Evolutionary conservation across 139 green algal species (phyloP).

Genomic region (Chlorella sp.): DNA sequence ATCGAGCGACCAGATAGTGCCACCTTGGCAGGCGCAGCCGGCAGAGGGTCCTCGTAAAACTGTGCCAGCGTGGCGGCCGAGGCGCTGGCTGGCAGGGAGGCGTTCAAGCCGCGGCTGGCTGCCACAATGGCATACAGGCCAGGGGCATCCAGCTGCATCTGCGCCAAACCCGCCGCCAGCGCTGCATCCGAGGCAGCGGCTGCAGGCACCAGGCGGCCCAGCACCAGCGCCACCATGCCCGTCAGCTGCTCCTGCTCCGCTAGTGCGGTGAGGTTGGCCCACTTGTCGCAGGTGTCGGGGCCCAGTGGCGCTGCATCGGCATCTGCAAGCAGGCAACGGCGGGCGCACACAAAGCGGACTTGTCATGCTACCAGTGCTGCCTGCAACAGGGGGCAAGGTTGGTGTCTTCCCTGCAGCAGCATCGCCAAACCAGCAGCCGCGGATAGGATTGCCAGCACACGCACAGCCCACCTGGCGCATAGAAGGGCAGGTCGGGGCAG

Average conservation of each 20-base stretch:
- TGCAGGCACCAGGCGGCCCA: not conserved
- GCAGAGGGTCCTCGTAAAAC: constrained; percentile 26
- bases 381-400: no score
- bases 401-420: not conserved
- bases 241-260: not conserved
- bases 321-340: not conserved
- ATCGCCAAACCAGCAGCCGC: not conserved
- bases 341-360: no score
- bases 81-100: not conserved
- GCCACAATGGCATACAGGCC: constrained; percentile 18
- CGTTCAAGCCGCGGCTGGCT: constrained; percentile 4
- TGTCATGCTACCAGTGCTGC: no score
- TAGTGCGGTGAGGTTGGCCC: not conserved
- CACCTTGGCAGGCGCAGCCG: not conserved
- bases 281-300: not conserved
- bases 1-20: not conserved
- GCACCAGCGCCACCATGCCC: not conserved
- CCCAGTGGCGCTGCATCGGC: no score
- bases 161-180: not conserved
- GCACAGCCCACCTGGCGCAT: not conserved
- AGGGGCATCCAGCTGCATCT: not conserved
- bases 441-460: no score
- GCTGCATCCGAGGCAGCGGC: not conserved
- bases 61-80: constrained; percentile 8
- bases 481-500: not conserved